These are phyloP conservation scores for Podospora pseudopauciseta DNA, from an alignment of 495 filamentous ascomycete genomes.

Conservation along the genomic window DNA sequence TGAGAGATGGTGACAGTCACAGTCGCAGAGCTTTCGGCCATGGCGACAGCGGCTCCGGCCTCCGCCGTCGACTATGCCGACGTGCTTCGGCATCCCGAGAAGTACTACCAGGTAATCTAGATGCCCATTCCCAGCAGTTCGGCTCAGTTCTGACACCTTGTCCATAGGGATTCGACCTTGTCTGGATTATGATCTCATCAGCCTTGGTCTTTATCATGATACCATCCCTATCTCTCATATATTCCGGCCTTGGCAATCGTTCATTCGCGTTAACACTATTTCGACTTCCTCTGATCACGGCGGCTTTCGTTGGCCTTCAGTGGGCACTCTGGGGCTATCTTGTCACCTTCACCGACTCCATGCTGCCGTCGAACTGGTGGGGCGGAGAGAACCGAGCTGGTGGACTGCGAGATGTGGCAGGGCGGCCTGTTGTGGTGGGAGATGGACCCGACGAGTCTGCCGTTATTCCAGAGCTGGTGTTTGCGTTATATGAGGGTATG, in stretches of 20 bases:
- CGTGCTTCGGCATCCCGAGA: slow-evolving; percentile 14
- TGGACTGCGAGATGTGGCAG: slow-evolving; percentile 12
- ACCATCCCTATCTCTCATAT: slow-evolving; percentile 20
- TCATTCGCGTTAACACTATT: slow-evolving; percentile 22
- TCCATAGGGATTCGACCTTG: slow-evolving; percentile 13
- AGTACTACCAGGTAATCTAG: slow-evolving; percentile 8
- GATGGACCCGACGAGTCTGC: slow-evolving; percentile 10
- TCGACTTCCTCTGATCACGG: slow-evolving; percentile 19
- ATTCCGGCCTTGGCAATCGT: slow-evolving; percentile 20
- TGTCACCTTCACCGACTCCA: slow-evolving; percentile 16
- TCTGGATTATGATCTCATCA: slow-evolving; percentile 20
- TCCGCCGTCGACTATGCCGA: slow-evolving; percentile 9
- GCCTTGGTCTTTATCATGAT: slow-evolving; percentile 23
- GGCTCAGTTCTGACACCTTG: background rate
- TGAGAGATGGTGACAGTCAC: slow-evolving; percentile 13
- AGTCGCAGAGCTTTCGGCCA: background rate
- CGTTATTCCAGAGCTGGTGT: slow-evolving; percentile 20
- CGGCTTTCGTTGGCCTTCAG: slow-evolving; percentile 13
- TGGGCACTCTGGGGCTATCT: slow-evolving; percentile 21
- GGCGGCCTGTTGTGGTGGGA: slow-evolving; percentile 11
- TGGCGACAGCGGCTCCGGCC: slow-evolving; percentile 4
- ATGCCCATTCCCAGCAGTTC: too few species aligned
- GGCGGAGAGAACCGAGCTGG: slow-evolving; percentile 17
- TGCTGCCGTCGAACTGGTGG: slow-evolving; percentile 16
- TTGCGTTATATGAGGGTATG: slow-evolving; percentile 22